phyloP scores from a whole-genome alignment of 177 flowering plant species.

The Vitis hybrid region DNA sequence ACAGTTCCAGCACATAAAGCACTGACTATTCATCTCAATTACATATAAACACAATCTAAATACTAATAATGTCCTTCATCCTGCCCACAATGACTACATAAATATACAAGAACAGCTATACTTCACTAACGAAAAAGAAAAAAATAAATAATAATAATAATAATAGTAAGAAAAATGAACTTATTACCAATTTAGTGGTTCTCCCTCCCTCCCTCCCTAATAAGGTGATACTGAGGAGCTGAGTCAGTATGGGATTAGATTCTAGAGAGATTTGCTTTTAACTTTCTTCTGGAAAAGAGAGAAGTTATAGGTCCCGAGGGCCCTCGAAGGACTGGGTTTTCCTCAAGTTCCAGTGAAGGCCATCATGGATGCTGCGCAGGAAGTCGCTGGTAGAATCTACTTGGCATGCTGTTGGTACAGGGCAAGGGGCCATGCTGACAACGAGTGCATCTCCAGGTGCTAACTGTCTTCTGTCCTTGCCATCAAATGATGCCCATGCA shows the following conservation, averaged over 20 bases:
- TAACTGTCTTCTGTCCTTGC: constrained; percentile 78
- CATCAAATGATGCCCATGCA: constrained; percentile 96
- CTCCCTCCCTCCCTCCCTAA: too few relatives aligned
- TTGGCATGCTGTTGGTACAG: constrained; percentile 93
- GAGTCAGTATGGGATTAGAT: neutral
- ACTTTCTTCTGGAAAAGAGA: constrained; percentile 1
- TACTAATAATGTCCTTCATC: too few relatives aligned
- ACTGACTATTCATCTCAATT: too few relatives aligned
- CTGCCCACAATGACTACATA: too few relatives aligned
- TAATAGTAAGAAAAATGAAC: too few relatives aligned
- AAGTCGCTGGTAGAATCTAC: constrained; percentile 84
- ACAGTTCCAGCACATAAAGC: too few relatives aligned
- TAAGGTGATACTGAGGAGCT: neutral
- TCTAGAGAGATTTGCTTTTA: neutral
- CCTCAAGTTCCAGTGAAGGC: constrained; percentile 95
- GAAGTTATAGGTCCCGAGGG: constrained; percentile 53
- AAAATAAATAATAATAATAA: too few relatives aligned
- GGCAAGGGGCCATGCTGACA: constrained; percentile 97
- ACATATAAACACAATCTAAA: too few relatives aligned
- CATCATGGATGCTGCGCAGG: constrained; percentile 89
- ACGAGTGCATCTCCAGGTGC: constrained; percentile 93
- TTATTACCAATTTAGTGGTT: too few relatives aligned
- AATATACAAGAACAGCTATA: too few relatives aligned
- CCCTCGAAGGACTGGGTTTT: constrained; percentile 85
- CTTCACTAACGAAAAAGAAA: too few relatives aligned